Evolutionary conservation across 306 rosid species (phyloP), one percentile per base, ranked within the genome.

Genomic region (Vigna nakashimae): DNA sequence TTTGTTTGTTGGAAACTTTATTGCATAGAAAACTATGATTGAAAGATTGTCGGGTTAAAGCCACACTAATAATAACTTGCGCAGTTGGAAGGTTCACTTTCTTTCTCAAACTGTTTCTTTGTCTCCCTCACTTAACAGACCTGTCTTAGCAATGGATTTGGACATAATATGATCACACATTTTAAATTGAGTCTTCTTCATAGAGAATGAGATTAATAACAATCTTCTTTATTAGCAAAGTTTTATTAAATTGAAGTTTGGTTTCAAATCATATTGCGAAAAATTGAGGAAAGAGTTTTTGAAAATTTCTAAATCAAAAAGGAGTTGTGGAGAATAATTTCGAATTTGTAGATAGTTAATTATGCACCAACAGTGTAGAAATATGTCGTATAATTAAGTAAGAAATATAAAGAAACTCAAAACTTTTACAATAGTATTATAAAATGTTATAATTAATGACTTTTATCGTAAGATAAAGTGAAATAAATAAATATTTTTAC

Each of bases 31-130:
- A 42, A 56, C 32, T 52, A 30, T 40, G 32, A 28, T 74, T 74
- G 55, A 71, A 68, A 53, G 82, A 82, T 68, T 65, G 74, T 66
- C 71, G 79, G 84, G 36, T 56, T 71, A 71, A 76, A 80, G 46
- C 26, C 71, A 40, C 30, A 28, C 17, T 28, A 28, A 48, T 72
- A 80, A 45, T 51, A 9, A 65, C 30, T 65, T 20, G 59, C 65
- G 70, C 74, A 62, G 84, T 83, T 79, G 87, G 89, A 88, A 73
- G 72, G 91, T 81, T 62, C 86, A 64, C 12, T 3, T 80, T 78
- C 75, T 72, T 56, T 64, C 77, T 72, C 74, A 55, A 78, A 60
- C 58, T 45, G 82, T 74, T 65, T 30, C 48, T 24, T 16, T 56
- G 73, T 72, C 65, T 59, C 69, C 69, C 2, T 38, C 69, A 65